Conservation (phyloP, 768 basidiomycete genomes). For the Leccinellum luteum region DNA sequence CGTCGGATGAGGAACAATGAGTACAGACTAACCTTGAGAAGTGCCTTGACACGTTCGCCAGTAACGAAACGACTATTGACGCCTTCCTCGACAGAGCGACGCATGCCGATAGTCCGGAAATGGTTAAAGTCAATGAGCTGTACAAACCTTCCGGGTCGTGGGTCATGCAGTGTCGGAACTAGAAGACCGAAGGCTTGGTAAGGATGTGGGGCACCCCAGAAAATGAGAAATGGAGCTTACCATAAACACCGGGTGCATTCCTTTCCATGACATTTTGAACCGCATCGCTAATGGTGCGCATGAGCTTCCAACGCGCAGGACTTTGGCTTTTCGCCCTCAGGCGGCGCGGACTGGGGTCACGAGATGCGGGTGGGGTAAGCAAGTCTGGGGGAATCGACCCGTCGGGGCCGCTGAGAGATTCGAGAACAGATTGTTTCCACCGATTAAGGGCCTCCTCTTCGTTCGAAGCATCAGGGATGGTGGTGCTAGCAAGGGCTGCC, state of each 20-base stretch:
- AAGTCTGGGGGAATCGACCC: conserved; percentile 70
- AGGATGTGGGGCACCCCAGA: neutral
- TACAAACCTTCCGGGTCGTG: conserved; percentile 76
- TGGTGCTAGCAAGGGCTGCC: conserved; percentile 52
- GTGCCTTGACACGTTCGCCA: conserved; percentile 73
- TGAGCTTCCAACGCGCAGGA: conserved; percentile 80
- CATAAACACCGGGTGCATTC: conserved; percentile 67
- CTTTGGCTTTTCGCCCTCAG: conserved; percentile 74
- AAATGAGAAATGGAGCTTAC: conserved; percentile 40
- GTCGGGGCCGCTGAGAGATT: conserved; percentile 60
- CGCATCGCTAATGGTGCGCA: conserved; percentile 76
- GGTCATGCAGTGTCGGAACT: conserved; percentile 71
- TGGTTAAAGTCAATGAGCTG: conserved; percentile 92
- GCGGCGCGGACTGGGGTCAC: conserved; percentile 79
- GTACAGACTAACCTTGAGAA: conserved; percentile 60
- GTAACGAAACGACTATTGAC: conserved; percentile 92
- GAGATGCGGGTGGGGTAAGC: conserved; percentile 75
- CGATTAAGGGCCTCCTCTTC: conserved; percentile 43
- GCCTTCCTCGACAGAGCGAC: conserved; percentile 87
- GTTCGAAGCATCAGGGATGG: conserved; percentile 34
- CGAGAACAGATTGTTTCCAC: conserved; percentile 61
- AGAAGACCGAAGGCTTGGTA: neutral
- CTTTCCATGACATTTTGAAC: conserved; percentile 67
- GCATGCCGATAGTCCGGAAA: conserved; percentile 96
- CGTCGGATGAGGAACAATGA: conserved; percentile 4